Conservation (phyloP, 345 rosid genomes). For the Triadica sebifera region DNA sequence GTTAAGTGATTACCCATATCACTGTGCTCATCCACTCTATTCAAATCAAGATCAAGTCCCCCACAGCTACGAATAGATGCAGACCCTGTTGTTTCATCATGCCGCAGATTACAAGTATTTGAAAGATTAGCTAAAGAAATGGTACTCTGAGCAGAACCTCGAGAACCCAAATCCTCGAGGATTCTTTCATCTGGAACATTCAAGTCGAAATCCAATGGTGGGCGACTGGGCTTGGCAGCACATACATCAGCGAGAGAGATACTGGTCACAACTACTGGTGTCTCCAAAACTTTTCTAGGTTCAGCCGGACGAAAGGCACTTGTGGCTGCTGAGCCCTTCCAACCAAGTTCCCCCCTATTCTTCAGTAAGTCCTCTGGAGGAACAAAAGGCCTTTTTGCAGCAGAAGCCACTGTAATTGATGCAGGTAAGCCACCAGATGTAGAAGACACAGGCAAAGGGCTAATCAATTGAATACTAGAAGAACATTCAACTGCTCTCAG, state of each 20-base stretch:
- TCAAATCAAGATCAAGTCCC: slow-evolving; percentile 85
- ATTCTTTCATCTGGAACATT: slow-evolving; percentile 83
- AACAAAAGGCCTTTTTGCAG: slow-evolving; percentile 84
- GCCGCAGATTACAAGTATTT: slow-evolving; percentile 28
- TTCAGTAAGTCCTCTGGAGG: slow-evolving; percentile 70
- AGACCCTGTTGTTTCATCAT: slow-evolving; percentile 32
- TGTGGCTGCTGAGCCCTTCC: slow-evolving; percentile 99
- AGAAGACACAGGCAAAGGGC: slow-evolving; percentile 46
- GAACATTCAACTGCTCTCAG: slow-evolving; percentile 34
- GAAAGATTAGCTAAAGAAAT: slow-evolving; percentile 28
- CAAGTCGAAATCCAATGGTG: slow-evolving; percentile 66
- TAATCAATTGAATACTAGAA: slow-evolving; percentile 39
- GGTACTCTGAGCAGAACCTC: slow-evolving; percentile 35
- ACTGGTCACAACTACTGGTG: slow-evolving; percentile 26
- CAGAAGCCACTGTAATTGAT: slow-evolving; percentile 80
- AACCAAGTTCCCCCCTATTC: slow-evolving; percentile 69
- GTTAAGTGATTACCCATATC: slow-evolving; percentile 43
- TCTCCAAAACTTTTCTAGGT: slow-evolving; percentile 61
- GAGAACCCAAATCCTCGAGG: slow-evolving; percentile 60
- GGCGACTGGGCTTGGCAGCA: slow-evolving; percentile 45
- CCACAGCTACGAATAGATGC: slow-evolving; percentile 42
- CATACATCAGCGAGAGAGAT: slow-evolving; percentile 39
- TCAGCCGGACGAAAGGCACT: slow-evolving; percentile 98
- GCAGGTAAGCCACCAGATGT: slow-evolving; percentile 47
- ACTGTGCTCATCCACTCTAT: slow-evolving; percentile 55